These are phyloP conservation scores for Prunella vulgaris DNA, from an alignment of 257 asterid genomes.

Conservation along the genomic window DNA sequence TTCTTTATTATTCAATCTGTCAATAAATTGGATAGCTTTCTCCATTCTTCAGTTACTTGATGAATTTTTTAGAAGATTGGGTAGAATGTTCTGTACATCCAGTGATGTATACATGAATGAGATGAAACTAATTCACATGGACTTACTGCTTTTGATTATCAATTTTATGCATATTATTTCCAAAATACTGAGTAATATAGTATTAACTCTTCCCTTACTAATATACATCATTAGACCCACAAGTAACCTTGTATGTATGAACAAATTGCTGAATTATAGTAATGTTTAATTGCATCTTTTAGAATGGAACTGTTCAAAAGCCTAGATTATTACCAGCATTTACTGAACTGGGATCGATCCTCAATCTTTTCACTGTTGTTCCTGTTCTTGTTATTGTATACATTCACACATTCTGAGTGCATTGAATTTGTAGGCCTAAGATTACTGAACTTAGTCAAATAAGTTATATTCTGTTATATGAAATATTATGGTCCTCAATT, in stretches of 20 bases:
- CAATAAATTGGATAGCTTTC: background rate
- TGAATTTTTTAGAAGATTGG: slow-evolving; percentile 10
- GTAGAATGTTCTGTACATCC: slow-evolving; percentile 7
- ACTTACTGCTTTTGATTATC: background rate
- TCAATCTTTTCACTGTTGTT: slow-evolving; percentile 84
- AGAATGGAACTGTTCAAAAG: slow-evolving; percentile 56
- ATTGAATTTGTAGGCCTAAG: background rate
- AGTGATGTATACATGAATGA: background rate
- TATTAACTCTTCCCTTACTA: background rate
- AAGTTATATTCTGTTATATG: background rate
- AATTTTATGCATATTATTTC: background rate
- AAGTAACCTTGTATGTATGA: background rate
- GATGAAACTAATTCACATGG: background rate
- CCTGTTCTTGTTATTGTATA: slow-evolving; percentile 96
- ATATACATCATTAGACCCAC: no score
- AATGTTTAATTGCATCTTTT: background rate
- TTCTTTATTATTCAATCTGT: slow-evolving; percentile 10
- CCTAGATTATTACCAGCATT: slow-evolving; percentile 85
- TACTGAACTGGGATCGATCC: slow-evolving; percentile 51
- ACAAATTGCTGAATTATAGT: background rate
- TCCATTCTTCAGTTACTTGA: slow-evolving; percentile 10
- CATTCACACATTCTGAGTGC: slow-evolving; percentile 16
- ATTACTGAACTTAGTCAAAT: no score
- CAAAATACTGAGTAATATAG: background rate
- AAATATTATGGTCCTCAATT: slow-evolving; percentile 1